Evolutionary conservation across 73 alveolate species (phyloP).

Genomic region (Loxodes magnus): DNA sequence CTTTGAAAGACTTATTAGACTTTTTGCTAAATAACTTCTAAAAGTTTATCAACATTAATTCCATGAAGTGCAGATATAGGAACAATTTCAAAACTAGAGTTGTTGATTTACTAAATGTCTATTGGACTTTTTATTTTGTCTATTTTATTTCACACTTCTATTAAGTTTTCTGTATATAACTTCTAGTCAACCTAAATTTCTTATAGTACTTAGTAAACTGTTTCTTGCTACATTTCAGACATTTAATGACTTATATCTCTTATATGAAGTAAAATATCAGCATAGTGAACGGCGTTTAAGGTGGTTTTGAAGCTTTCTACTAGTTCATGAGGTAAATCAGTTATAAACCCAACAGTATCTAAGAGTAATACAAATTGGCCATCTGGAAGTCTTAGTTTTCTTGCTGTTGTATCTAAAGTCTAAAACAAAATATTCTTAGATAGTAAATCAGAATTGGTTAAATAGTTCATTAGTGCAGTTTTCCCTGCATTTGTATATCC

Average conservation of each 20-base stretch:
- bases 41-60: too few species aligned
- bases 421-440: conserved; percentile 52
- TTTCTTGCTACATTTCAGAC: conserved; percentile 47
- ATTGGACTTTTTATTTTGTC: too few species aligned
- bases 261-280: conserved; percentile 73
- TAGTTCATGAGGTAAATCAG: conserved; percentile 73
- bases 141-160: conserved; percentile 82
- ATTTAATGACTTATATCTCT: conserved; percentile 79
- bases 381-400: conserved; percentile 30
- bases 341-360: conserved; percentile 81
- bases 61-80: too few species aligned
- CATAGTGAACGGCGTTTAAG: conserved; percentile 62
- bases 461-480: conserved; percentile 63
- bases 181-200: conserved; percentile 49
- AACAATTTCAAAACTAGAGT: too few species aligned
- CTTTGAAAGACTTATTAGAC: too few species aligned
- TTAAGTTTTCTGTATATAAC: conserved; percentile 27
- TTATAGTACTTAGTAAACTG: conserved; percentile 53
- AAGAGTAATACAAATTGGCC: conserved; percentile 53
- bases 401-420: conserved; percentile 62
- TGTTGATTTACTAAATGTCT: too few species aligned
- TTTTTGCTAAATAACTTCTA: too few species aligned
- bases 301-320: conserved; percentile 74
- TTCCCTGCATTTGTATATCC: conserved; percentile 92
- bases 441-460: conserved; percentile 37